Evolutionary conservation across 2,329 filamentous ascomycete genomes (phyloP).

Genomic region (Fusarium citri): DNA sequence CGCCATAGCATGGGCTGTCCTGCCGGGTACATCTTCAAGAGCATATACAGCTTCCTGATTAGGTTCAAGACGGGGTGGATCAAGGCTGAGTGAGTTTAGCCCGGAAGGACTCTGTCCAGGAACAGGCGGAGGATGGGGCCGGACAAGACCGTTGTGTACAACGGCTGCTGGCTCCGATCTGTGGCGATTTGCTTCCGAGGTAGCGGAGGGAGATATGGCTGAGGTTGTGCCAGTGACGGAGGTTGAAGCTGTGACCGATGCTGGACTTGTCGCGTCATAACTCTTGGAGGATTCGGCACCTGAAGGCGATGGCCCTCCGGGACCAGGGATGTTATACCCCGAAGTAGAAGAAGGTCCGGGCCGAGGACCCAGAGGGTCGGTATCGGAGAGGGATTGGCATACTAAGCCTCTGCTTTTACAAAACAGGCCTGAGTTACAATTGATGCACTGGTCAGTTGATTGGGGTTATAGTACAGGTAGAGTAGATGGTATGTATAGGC

Average conservation of each 20-base stretch:
- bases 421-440: constrained; percentile 47
- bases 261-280: constrained; percentile 16
- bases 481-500: neutral
- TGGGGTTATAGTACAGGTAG: constrained; percentile 1
- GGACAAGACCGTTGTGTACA: constrained; percentile 45
- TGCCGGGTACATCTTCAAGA: constrained; percentile 56
- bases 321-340: neutral
- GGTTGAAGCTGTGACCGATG: constrained; percentile 7
- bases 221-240: constrained; percentile 27
- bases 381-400: constrained; percentile 49
- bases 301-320: neutral
- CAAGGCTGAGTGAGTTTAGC: neutral
- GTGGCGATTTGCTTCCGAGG: constrained; percentile 21
- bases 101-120: constrained; percentile 1
- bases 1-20: constrained; percentile 60
- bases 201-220: constrained; percentile 25
- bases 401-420: constrained; percentile 50
- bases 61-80: constrained; percentile 14
- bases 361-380: constrained; percentile 18
- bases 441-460: constrained; percentile 21
- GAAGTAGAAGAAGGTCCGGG: neutral
- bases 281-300: constrained; percentile 11
- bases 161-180: constrained; percentile 35
- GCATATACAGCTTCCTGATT: constrained; percentile 45
- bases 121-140: constrained; percentile 14